Base-by-base conservation (phyloP, 2,329 filamentous ascomycete species). In the Ceratocystis variospora region DNA sequence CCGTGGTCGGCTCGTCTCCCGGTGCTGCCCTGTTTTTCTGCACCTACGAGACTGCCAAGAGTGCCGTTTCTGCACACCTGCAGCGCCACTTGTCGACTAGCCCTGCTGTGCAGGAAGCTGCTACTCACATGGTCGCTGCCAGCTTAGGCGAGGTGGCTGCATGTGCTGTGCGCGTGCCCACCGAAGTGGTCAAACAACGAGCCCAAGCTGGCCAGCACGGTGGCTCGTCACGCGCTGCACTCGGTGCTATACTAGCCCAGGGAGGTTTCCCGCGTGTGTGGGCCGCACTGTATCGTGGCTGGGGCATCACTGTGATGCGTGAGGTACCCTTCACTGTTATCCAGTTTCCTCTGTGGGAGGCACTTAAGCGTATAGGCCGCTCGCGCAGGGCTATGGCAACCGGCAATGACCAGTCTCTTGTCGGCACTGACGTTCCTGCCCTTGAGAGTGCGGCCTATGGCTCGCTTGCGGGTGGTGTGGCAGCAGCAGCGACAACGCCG, bases 261-360 rank as follows among this genome's bases (percentile, higher is more conserved):
- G 81, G 81, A 0, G 57, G 66, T 12, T 57, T 87, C 1, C 44
- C 68, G 2, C 77, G 85, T 31, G 88, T 97, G 61, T 86, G 89
- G 81, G 79, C 83, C 68, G 92, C 96, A 76, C 77, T 99, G 66
- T 99, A 99, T 76, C 82, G 94, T 45, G 94, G 95, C 1, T 96
- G 91, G 82, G 83, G 85, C 19, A 91, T 97, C 71, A 99, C 94
- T 1, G 87, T 99, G 64, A 87, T 96, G 78, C 85, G 94, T 68
- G 94, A 99, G 79, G 92, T 99, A 68, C 94, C 94, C 3, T 99
- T 99, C 73, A 97, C 95, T 2, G 87, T 96, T 8, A 88, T 99
- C 69, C 94, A 99, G 76, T 99, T 99, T 74, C 94, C 94, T 59
- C 81, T 99, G 69, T 99, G 94, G 94, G 94, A 99, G 77, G 85